phyloP scores from a whole-genome alignment of 148 eudicot genomes.

The Cornus florida region DNA sequence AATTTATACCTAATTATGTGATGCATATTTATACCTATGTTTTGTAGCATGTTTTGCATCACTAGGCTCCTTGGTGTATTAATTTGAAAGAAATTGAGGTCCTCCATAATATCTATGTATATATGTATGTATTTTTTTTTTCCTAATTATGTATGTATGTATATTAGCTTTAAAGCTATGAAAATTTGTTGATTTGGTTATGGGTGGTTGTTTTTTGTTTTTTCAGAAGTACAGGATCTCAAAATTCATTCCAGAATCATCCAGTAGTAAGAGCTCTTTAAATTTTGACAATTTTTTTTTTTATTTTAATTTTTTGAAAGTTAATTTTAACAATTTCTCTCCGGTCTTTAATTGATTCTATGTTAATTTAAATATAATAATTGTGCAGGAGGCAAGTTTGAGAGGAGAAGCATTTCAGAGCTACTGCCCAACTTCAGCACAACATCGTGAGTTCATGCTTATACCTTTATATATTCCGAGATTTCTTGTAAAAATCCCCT shows the following conservation, averaged over 20 bases:
- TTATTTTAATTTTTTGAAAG: too few relatives aligned
- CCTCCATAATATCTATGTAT: not conserved
- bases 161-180: not conserved
- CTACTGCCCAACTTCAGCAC: conserved; percentile 49
- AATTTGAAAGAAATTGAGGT: too few relatives aligned
- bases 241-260: conserved; percentile 43
- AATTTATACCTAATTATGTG: not conserved
- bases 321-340: not conserved
- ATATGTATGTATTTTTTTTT: too few relatives aligned
- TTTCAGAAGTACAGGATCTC: conserved; percentile 52
- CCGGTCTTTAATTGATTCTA: not conserved
- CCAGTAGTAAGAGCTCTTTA: conserved; percentile 26
- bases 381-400: conserved; percentile 42
- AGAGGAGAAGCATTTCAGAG: conserved; percentile 47
- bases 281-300: not conserved
- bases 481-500: not conserved
- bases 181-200: not conserved
- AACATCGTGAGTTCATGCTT: conserved; percentile 38
- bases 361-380: not conserved
- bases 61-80: too few relatives aligned
- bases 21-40: not conserved
- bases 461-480: not conserved
- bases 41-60: not conserved
- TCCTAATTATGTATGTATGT: not conserved
- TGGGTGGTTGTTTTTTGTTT: not conserved